Evolutionary conservation across 2,329 filamentous ascomycete genomes (phyloP).

Genomic region (Aspergillus candidus): DNA sequence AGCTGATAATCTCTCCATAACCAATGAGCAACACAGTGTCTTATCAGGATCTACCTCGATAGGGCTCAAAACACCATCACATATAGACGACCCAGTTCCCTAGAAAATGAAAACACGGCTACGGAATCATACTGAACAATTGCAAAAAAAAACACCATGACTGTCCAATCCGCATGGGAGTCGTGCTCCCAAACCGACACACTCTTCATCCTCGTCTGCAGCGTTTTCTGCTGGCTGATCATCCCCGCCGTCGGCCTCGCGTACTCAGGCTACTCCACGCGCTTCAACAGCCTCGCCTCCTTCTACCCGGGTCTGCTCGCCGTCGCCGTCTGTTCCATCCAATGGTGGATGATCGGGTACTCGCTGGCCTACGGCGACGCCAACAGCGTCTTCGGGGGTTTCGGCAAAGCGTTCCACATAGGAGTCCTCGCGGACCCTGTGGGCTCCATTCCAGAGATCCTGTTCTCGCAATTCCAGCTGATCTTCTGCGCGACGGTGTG

Average conservation of each 20-base stretch:
- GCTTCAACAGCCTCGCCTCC: slow-evolving; percentile 44
- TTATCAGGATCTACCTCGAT: too few species aligned
- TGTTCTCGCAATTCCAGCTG: slow-evolving; percentile 49
- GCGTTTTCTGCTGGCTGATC: slow-evolving; percentile 49
- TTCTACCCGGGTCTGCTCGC: slow-evolving; percentile 45
- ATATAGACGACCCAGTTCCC: too few species aligned
- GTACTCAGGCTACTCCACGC: slow-evolving; percentile 46
- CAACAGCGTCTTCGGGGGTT: slow-evolving; percentile 40
- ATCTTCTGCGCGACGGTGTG: slow-evolving; percentile 48
- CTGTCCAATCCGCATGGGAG: slow-evolving; percentile 44
- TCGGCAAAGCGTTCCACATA: slow-evolving; percentile 42
- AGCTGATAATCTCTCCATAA: too few species aligned
- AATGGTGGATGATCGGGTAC: slow-evolving; percentile 48
- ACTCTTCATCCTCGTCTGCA: slow-evolving; percentile 47
- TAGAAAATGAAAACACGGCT: too few species aligned
- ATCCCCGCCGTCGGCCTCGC: slow-evolving; percentile 48
- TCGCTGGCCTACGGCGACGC: slow-evolving; percentile 46
- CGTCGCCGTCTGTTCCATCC: slow-evolving; percentile 45
- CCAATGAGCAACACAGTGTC: too few species aligned
- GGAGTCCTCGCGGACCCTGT: slow-evolving; percentile 45
- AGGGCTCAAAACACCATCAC: too few species aligned
- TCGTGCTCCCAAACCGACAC: slow-evolving; percentile 49
- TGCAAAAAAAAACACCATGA: slow-evolving; percentile 6
- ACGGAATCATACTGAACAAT: background rate
- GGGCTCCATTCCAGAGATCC: slow-evolving; percentile 45